Conservation (phyloP, 768 basidiomycete species). For the Wakefieldia striispora region DNA sequence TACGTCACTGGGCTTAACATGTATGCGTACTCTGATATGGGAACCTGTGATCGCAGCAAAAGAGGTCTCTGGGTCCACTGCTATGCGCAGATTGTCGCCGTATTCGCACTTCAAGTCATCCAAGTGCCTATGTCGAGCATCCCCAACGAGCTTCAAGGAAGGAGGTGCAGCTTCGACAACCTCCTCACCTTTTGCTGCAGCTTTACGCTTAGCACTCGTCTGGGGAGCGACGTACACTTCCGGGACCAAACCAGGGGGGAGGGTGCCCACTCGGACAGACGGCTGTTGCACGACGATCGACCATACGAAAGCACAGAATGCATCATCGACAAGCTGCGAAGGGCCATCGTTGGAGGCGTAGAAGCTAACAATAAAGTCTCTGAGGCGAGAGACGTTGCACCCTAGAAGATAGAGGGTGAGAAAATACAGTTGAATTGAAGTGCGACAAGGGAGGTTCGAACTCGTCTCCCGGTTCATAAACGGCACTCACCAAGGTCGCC, state of each 20-base stretch:
- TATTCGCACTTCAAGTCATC: constrained; percentile 55
- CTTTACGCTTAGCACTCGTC: constrained; percentile 62
- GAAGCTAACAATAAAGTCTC: constrained; percentile 67
- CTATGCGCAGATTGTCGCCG: constrained; percentile 67
- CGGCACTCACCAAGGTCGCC: constrained; percentile 77
- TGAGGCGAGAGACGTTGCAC: constrained; percentile 68
- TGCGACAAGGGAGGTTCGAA: constrained; percentile 44
- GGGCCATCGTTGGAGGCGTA: constrained; percentile 43
- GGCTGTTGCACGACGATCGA: constrained; percentile 73
- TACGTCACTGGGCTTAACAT: background rate
- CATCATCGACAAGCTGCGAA: constrained; percentile 66
- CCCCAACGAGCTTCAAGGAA: constrained; percentile 50
- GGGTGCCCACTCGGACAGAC: constrained; percentile 69
- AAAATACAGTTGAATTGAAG: constrained; percentile 28
- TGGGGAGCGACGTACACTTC: constrained; percentile 83
- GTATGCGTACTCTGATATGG: constrained; percentile 66
- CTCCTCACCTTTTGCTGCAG: constrained; percentile 54
- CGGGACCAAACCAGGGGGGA: constrained; percentile 55
- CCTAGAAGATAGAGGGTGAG: constrained; percentile 44
- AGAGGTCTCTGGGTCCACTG: constrained; percentile 69
- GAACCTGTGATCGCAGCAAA: constrained; percentile 83
- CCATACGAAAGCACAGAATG: constrained; percentile 81
- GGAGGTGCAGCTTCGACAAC: constrained; percentile 41
- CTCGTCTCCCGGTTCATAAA: constrained; percentile 22
- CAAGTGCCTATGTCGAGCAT: constrained; percentile 54